Evolutionary conservation across 2,329 filamentous ascomycete species (phyloP).

Genomic region (Aplosporella prunicola): DNA sequence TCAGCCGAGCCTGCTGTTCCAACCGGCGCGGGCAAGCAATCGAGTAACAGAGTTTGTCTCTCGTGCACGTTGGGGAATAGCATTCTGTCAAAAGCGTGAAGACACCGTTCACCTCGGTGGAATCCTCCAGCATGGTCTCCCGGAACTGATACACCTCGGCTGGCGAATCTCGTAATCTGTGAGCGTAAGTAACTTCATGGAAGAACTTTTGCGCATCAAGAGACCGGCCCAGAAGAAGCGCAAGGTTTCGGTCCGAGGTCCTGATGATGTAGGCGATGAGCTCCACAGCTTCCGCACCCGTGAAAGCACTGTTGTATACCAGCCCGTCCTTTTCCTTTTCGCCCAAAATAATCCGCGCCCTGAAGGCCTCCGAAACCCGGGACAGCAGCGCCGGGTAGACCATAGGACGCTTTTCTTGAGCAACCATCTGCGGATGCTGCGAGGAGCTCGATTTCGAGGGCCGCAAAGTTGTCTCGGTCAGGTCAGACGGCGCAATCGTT

Average conservation of each 20-base stretch:
- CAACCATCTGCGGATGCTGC: conserved; percentile 42
- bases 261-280: conserved; percentile 94
- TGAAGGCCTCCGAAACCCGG: conserved; percentile 86
- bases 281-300: conserved; percentile 89
- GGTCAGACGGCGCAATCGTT: conserved; percentile 59
- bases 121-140: conserved; percentile 81
- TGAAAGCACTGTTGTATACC: conserved; percentile 95
- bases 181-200: conserved; percentile 97
- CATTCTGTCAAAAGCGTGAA: conserved; percentile 95
- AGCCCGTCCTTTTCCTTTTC: conserved; percentile 95
- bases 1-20: conserved; percentile 89
- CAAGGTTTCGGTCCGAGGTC: conserved; percentile 90
- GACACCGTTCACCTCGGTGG: conserved; percentile 82
- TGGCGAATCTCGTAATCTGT: conserved; percentile 85
- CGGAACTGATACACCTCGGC: conserved; percentile 95
- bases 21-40: conserved; percentile 90
- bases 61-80: conserved; percentile 93
- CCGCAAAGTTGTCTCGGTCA: conserved; percentile 42
- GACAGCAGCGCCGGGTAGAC: conserved; percentile 92
- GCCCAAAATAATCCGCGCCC: conserved; percentile 73
- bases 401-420: conserved; percentile 61
- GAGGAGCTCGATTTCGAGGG: conserved; percentile 26
- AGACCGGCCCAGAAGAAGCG: conserved; percentile 78
- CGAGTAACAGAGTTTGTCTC: conserved; percentile 92
- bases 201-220: conserved; percentile 98